Base-by-base conservation (phyloP, 306 rosid genomes). In the Myrica gale region DNA sequence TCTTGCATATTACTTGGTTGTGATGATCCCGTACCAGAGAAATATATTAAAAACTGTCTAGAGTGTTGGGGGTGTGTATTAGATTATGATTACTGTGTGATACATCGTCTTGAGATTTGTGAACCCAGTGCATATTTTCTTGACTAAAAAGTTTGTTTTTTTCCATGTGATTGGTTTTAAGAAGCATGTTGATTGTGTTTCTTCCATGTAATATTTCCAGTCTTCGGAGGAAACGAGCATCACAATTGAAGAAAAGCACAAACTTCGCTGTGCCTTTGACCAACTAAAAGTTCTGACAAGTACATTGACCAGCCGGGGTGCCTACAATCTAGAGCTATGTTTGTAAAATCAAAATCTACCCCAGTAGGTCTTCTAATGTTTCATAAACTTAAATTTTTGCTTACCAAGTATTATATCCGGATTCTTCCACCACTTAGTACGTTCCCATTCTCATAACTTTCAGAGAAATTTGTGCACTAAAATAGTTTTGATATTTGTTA, bases 231-330 rank as follows among this genome's bases (percentile, higher is more conserved):
- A 68, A 72, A 78, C 65, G 72, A 69, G 74, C 66, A 42, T 72
- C 87, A 69, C 80, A 54, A 83, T 89, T 52, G 97, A 88, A 82
- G 91, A 76, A 84, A 86, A 50, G 74, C 89, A 88, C 72, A 76
- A 78, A 65, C 16, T 89, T 11, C 84, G 61, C 75, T 46, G 81
- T 32, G 77, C 87, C n/a, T 45, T 73, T 63, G 84, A 85, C 63
- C 78, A 42, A 46, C 78, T 93, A 63, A 76, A 84, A 79, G 60
- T 13, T 66, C 43, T 85, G 77, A 41, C 37, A n/a, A 72, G 79
- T 57, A 32, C 78, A 45, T 37, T 53, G 68, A 42, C 71, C 3
- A 32, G 55, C 57, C 57, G 73, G 13, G 72, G 69, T 60, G 61
- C 62, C 65, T 68, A 44, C 57, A n/a, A 21, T 69, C 43, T 76